A percentile compares a stretch with the other conserved stretches of the same genome.
Conservation (phyloP, 192 early-diverging fungal genomes). For the Rhizophagus sp. region DNA sequence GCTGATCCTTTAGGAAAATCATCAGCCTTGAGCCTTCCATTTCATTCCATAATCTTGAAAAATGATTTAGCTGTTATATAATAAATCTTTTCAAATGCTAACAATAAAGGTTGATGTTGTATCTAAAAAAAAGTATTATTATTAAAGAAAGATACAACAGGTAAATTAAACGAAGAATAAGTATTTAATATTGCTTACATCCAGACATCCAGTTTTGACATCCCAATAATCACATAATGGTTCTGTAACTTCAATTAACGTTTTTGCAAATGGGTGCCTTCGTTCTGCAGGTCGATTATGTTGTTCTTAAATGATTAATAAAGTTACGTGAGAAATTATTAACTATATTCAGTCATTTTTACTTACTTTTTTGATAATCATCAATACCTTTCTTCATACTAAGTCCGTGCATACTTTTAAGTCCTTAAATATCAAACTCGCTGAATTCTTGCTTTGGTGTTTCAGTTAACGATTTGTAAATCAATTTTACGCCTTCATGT, state of each 20-base stretch:
- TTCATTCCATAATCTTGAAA: slow-evolving; percentile 62
- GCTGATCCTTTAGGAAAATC: slow-evolving; percentile 59
- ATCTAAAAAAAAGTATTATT: slow-evolving; percentile 26
- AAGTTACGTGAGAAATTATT: slow-evolving; percentile 21
- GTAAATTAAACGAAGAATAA: too few relatives aligned
- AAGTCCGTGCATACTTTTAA: slow-evolving; percentile 63
- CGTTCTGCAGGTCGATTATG: slow-evolving; percentile 42
- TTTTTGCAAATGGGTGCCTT: slow-evolving; percentile 60
- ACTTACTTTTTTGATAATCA: slow-evolving; percentile 47
- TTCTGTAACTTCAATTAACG: slow-evolving; percentile 64
- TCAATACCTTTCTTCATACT: too few relatives aligned
- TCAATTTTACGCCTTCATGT: too few relatives aligned
- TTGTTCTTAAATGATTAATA: slow-evolving; percentile 44
- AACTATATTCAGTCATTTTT: slow-evolving; percentile 29
- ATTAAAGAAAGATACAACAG: slow-evolving; percentile 36
- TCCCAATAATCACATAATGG: slow-evolving; percentile 71
- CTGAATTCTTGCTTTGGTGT: too few relatives aligned
- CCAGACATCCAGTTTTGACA: slow-evolving; percentile 61
- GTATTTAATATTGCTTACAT: too few relatives aligned
- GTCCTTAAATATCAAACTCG: slow-evolving; percentile 67
- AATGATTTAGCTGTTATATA: slow-evolving; percentile 52
- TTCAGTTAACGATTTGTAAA: too few relatives aligned
- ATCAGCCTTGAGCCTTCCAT: slow-evolving; percentile 51
- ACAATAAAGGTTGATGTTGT: slow-evolving; percentile 58
- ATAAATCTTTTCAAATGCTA: slow-evolving; percentile 61